phyloP scores from a whole-genome alignment of 768 basidiomycete species.

The Trichaptum fuscoviolaceum region DNA sequence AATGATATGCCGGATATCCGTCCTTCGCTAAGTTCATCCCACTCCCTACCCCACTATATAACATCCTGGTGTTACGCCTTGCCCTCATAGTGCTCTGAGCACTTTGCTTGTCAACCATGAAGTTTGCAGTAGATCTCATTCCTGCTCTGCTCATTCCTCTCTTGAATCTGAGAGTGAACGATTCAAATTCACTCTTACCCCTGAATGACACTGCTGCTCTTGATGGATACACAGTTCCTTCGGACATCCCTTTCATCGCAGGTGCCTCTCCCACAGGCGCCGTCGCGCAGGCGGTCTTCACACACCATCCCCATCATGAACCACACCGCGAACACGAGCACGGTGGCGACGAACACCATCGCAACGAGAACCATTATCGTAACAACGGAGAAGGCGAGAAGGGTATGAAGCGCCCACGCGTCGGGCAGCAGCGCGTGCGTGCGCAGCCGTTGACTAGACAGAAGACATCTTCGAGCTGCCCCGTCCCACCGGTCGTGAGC shows the following conservation, averaged over 20 bases:
- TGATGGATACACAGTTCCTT: neutral
- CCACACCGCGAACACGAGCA: neutral
- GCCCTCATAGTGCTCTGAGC: neutral
- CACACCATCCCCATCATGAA: neutral
- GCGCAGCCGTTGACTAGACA: slow-evolving; percentile 7
- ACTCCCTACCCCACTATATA: neutral
- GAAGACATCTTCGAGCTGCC: slow-evolving; percentile 5
- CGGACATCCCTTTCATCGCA: neutral
- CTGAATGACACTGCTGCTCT: neutral
- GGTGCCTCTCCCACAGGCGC: neutral
- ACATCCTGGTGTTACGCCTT: neutral
- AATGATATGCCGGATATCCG: no score
- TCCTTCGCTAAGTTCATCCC: neutral
- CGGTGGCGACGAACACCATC: neutral
- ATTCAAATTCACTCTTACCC: neutral
- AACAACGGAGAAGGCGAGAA: neutral
- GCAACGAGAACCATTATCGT: neutral
- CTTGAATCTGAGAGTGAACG: neutral
- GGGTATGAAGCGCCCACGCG: neutral
- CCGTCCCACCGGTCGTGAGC: slow-evolving; percentile 8
- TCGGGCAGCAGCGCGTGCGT: neutral
- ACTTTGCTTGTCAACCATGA: neutral
- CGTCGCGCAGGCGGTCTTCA: neutral
- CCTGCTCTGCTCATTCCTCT: neutral
- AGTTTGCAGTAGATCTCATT: neutral